Base-by-base conservation (phyloP, 352 stramenopile species). In the Blastocystis sp. region DNA sequence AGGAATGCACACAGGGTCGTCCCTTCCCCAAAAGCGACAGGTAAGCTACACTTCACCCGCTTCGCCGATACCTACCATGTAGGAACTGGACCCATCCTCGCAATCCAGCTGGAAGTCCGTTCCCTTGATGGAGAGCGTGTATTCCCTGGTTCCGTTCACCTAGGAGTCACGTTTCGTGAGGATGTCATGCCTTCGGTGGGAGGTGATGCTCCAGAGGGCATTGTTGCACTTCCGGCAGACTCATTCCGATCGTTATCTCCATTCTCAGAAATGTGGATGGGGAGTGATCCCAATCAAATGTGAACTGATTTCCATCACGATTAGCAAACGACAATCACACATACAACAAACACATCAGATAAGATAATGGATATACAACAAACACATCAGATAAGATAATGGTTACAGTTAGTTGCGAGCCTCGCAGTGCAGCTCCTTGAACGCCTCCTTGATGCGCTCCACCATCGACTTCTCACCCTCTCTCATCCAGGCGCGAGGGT, bases 381-480 rank as follows among this genome's bases (percentile, higher is more conserved):
- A 57, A 57, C 48, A 57, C 6, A 7, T 14, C 48, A 57, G 48
- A 14, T 17, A 57, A 57, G 48, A 57, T 14, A 57, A 57, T 17
- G 48, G 48, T 7, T 60, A 43, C 60, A 54, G 14, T 88, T 88
- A 88, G 62, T 88, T 88, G 24, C 78, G 78, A 57, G 59, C 66
- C 48, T 79, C 64, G 45, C 78, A 48, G 45, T 79, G 64, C 60
- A 98, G 91, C 91, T 97, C 95, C 84, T 94, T 93, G 91, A 93
- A 97, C 40, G 93, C 94, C 69, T 95, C 91, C 89, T 95, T 92
- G 69, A 98, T 92, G 90, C 95, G 95, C 76, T 90, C 91, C 69
- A 94, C 93, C 95, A 98, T 98, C 89, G 92, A 90, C 89, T 98
- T 94, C 92, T 98, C 95, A 89, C 94, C 96, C 93, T 98, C 97